Evolutionary conservation across 2,329 filamentous ascomycete genomes (phyloP), one percentile per base, ranked within the genome.

Genomic region (Penicillium decumbens): DNA sequence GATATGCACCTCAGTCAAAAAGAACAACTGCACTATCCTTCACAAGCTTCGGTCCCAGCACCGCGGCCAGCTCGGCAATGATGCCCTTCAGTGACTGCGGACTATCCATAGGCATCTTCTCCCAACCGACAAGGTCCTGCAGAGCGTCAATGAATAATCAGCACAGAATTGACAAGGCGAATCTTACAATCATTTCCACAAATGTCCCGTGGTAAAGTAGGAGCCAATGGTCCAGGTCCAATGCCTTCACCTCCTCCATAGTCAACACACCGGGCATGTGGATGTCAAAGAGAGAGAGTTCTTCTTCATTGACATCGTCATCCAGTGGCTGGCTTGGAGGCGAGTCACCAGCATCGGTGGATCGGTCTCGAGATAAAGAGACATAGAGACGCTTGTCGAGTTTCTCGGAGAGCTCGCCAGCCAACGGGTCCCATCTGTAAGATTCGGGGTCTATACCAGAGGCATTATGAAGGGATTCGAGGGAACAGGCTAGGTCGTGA

Each of bases 71-170:
- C 50, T 77, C 75, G 6, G 70, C 74, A 27, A 74, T 59, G 32
- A 76, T 75, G 1, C 73, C 73, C 54, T 76, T 77, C 44, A 77
- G 62, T 0, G 73, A 72, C 41, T 71, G 67, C 2, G 74, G 68
- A 30, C 73, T 65, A 25, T 65, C 64, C 24, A 76, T 66, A 25
- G 69, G 61, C 60, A 70, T 71, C 13, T 56, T 55, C 47, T 76
- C 74, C 75, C 75, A 77, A n/a, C 67, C 67, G 29, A 72, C 69
- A 8, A 77, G 64, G 47, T 77, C 74, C 70, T 75, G 47, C 4
- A 38, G 20, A 6, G 33, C 5, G 23, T 61, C 39, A 57, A 50
- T 6, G 33, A 45, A 6, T 4, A 33, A 33, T 27, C n/a, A 18
- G 15, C 2, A 9, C 18, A 33, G 24, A 27, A 7, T 2, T 28